Conservation (phyloP, 768 basidiomycete species). For the Suillus cothurnatus region DNA sequence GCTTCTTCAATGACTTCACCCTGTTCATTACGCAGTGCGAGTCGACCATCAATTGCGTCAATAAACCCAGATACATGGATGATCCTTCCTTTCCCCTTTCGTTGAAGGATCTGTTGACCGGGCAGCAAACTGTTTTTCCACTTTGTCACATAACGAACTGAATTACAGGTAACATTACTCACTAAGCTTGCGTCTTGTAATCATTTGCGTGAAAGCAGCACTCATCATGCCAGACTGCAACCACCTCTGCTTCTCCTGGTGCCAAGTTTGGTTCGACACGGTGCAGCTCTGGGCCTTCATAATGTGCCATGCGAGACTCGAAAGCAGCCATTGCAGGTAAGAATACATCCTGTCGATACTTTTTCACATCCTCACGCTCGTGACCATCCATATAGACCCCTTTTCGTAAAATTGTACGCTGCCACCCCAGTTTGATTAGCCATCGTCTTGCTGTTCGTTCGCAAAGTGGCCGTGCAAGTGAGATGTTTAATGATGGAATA, state of each 20-base stretch:
- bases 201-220: not conserved
- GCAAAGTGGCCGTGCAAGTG: too few relatives aligned
- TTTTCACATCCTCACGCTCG: too few relatives aligned
- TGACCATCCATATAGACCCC: too few relatives aligned
- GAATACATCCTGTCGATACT: too few relatives aligned
- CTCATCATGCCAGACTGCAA: not conserved
- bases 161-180: not conserved
- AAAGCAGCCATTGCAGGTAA: too few relatives aligned
- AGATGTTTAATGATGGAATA: too few relatives aligned
- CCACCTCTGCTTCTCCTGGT: not conserved
- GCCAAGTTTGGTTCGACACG: not conserved
- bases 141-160: too few relatives aligned
- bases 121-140: conserved; percentile 5
- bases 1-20: conserved; percentile 24
- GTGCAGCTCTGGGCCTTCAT: not conserved
- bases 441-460: too few relatives aligned
- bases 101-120: conserved; percentile 15
- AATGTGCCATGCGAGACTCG: not conserved
- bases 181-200: not conserved
- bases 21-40: conserved; percentile 28
- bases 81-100: conserved; percentile 33
- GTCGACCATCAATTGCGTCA: conserved; percentile 31
- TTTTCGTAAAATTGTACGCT: too few relatives aligned
- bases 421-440: too few relatives aligned
- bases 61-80: conserved; percentile 47